phyloP scores from a whole-genome alignment of 495 filamentous ascomycete species.

The Penicillium lagena region DNA sequence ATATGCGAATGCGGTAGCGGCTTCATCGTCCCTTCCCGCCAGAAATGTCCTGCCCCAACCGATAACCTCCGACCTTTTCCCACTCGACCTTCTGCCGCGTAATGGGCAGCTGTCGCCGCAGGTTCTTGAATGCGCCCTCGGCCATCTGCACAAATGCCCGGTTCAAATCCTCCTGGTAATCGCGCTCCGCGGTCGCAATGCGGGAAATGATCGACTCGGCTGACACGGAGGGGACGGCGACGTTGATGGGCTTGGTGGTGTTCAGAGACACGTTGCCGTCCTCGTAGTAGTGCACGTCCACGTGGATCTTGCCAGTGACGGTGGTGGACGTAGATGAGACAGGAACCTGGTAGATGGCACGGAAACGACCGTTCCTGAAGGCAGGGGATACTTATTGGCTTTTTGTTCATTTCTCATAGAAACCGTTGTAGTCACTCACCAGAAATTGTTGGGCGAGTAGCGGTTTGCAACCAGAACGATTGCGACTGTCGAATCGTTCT shows the following conservation, averaged over 20 bases:
- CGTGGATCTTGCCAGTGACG: slow-evolving; percentile 40
- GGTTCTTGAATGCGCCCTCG: slow-evolving; percentile 89
- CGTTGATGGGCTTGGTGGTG: slow-evolving; percentile 67
- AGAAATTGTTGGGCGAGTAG: slow-evolving; percentile 96
- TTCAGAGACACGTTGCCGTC: slow-evolving; percentile 94
- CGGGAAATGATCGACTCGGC: slow-evolving; percentile 64
- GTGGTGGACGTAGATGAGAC: slow-evolving; percentile 54
- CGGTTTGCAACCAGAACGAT: slow-evolving; percentile 88
- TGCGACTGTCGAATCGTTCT: slow-evolving; percentile 68
- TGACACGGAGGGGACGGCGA: slow-evolving; percentile 51
- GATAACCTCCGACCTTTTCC: slow-evolving; percentile 97
- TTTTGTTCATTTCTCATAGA: no score
- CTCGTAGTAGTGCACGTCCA: slow-evolving; percentile 96
- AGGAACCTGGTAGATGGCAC: slow-evolving; percentile 67
- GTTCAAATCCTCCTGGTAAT: slow-evolving; percentile 95
- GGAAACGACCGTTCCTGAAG: slow-evolving; percentile 88
- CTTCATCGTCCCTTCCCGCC: slow-evolving; percentile 33
- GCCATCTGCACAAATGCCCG: slow-evolving; percentile 78
- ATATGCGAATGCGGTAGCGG: neutral
- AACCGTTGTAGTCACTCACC: slow-evolving; percentile 41
- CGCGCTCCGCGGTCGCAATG: slow-evolving; percentile 75
- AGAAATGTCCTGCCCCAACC: slow-evolving; percentile 66
- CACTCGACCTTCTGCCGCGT: slow-evolving; percentile 99
- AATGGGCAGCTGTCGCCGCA: slow-evolving; percentile 89
- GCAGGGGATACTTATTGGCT: neutral